Percentiles rank a stretch among this genome's conserved stretches.
Evolutionary conservation across 345 rosid genomes (phyloP).

Genomic region (Heritiera fomes): DNA sequence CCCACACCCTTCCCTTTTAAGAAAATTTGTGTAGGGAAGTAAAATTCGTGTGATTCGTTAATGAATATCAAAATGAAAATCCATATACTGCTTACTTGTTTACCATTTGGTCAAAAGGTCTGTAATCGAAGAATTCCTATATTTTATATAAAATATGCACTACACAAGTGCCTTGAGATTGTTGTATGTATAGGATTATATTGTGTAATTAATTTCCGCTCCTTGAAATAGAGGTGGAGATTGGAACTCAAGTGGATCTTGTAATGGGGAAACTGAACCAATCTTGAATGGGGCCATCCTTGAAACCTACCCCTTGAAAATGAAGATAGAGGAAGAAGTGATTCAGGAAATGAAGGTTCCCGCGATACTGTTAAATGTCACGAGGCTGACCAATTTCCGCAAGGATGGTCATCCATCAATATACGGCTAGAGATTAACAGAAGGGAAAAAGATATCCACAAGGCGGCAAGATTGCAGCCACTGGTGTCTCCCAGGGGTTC

Average conservation of each 20-base stretch:
- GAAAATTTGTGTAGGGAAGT: background rate
- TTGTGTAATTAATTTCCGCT: background rate
- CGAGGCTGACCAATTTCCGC: conserved; percentile 83
- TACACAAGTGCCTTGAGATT: background rate
- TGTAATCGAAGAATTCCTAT: background rate
- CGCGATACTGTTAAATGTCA: conserved; percentile 68
- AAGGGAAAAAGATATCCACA: conserved; percentile 40
- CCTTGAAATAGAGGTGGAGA: conserved; percentile 76
- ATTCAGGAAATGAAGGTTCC: conserved; percentile 56
- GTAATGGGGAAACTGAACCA: conserved; percentile 78
- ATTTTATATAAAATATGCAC: background rate
- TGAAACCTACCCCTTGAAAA: conserved; percentile 68
- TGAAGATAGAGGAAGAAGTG: conserved; percentile 88
- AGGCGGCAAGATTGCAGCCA: conserved; percentile 92
- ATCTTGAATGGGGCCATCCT: conserved; percentile 58
- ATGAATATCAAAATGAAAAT: background rate
- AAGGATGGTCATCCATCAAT: conserved; percentile 92
- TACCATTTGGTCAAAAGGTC: background rate
- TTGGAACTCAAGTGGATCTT: conserved; percentile 95
- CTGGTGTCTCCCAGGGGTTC: conserved; percentile 96
- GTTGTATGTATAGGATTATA: background rate
- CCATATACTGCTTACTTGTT: background rate
- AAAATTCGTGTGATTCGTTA: background rate
- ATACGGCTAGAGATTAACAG: conserved; percentile 54
- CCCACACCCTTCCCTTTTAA: background rate